These are phyloP conservation scores for Xanthoparmelia taractica DNA, from an alignment of 495 filamentous ascomycete genomes.

Conservation along the genomic window DNA sequence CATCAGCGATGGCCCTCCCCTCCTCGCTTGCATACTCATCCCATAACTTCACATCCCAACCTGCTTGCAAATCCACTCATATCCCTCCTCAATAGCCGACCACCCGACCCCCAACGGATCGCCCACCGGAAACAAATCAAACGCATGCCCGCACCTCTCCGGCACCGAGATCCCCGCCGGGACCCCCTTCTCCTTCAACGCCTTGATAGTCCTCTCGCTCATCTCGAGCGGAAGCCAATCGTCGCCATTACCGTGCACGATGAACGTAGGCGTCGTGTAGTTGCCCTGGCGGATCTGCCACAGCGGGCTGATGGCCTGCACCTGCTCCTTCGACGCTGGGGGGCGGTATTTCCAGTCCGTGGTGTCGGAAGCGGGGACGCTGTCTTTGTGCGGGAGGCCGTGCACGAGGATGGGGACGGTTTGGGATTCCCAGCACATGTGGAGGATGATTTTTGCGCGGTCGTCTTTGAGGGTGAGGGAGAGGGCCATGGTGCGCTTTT, in stretches of 20 bases:
- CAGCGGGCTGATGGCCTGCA: slow-evolving; percentile 30
- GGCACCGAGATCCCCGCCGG: neutral
- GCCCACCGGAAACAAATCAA: slow-evolving; percentile 15
- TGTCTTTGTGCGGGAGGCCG: slow-evolving; percentile 20
- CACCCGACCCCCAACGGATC: slow-evolving; percentile 13
- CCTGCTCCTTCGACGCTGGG: slow-evolving; percentile 16
- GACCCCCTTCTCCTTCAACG: slow-evolving; percentile 6
- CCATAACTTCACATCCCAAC: neutral
- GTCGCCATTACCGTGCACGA: slow-evolving; percentile 40
- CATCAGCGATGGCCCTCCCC: too few relatives aligned
- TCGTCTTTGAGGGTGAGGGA: slow-evolving; percentile 21
- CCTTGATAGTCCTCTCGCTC: slow-evolving; percentile 13
- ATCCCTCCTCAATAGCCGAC: slow-evolving; percentile 10
- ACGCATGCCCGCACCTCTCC: slow-evolving; percentile 10
- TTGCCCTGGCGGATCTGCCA: slow-evolving; percentile 35
- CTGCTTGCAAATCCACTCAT: slow-evolving; percentile 9
- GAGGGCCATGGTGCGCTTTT: slow-evolving; percentile 18
- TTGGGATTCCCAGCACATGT: slow-evolving; percentile 35
- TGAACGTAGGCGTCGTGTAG: slow-evolving; percentile 41
- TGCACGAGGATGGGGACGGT: slow-evolving; percentile 30
- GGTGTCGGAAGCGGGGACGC: neutral
- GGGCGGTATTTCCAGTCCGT: slow-evolving; percentile 9
- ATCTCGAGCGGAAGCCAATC: slow-evolving; percentile 24
- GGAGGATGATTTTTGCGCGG: slow-evolving; percentile 29
- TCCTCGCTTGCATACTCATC: neutral